A percentile compares a stretch with the other conserved stretches of the same genome.
Evolutionary conservation across 352 stramenopile species (phyloP).

Genomic region (Globisporangium irregulare): DNA sequence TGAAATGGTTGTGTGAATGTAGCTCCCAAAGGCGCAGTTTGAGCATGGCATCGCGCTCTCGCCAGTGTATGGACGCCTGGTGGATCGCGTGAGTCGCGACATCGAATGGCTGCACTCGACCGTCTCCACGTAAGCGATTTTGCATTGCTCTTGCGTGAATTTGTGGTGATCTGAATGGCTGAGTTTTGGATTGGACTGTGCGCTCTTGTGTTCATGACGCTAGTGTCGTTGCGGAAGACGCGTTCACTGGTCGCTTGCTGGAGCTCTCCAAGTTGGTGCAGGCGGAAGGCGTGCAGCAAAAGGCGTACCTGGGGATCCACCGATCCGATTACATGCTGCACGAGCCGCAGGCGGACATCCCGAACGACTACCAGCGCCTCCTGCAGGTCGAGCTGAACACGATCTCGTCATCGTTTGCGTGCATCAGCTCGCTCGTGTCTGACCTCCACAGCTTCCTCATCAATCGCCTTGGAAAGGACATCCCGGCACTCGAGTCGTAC

Average conservation of each 20-base stretch:
- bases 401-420: conserved; percentile 97
- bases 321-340: conserved; percentile 96
- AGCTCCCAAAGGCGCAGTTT: conserved; percentile 58
- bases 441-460: conserved; percentile 87
- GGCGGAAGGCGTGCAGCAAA: conserved; percentile 70
- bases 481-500: conserved; percentile 47
- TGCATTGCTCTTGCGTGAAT: neutral
- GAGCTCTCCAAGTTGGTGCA: conserved; percentile 75
- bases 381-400: conserved; percentile 98
- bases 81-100: conserved; percentile 81
- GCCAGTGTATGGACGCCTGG: conserved; percentile 67
- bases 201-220: neutral
- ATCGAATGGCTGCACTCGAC: conserved; percentile 73
- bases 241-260: conserved; percentile 82
- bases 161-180: neutral
- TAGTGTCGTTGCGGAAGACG: conserved; percentile 79
- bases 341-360: conserved; percentile 39
- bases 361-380: conserved; percentile 57
- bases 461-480: conserved; percentile 40
- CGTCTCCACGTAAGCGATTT: conserved; percentile 35
- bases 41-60: conserved; percentile 64
- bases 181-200: neutral
- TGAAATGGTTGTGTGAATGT: neutral
- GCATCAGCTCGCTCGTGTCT: conserved; percentile 91
- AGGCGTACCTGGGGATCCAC: conserved; percentile 86